Conservation (phyloP, 2,329 filamentous ascomycete species). For the Penicillium sp. region DNA sequence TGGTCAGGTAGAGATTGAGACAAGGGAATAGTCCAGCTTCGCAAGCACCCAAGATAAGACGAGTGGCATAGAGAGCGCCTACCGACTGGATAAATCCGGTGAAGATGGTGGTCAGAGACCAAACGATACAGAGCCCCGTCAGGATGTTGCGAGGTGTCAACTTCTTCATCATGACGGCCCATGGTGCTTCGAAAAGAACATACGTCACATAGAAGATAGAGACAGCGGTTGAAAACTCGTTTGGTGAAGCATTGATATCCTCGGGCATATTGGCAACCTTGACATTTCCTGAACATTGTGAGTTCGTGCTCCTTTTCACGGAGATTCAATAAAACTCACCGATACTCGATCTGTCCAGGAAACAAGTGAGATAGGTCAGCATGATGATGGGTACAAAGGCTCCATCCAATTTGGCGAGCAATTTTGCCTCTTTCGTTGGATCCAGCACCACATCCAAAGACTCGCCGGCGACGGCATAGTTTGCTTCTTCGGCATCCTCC, state of each 20-base stretch:
- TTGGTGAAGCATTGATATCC: conserved; percentile 44
- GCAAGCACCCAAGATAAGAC: conserved; percentile 41
- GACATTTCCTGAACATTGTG: conserved; percentile 44
- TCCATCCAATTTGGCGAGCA: conserved; percentile 52
- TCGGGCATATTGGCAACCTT: conserved; percentile 49
- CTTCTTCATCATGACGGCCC: conserved; percentile 51
- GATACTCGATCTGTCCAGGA: conserved; percentile 57
- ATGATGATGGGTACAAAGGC: conserved; percentile 55
- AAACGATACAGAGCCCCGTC: conserved; percentile 45
- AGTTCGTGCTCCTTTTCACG: not conserved
- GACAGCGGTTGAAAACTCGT: conserved; percentile 50
- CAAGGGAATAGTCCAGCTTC: conserved; percentile 45
- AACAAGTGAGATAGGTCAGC: conserved; percentile 56
- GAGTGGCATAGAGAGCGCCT: conserved; percentile 42
- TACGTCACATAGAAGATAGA: conserved; percentile 56
- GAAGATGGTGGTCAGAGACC: conserved; percentile 52
- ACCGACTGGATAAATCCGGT: conserved; percentile 49
- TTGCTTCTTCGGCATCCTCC: conserved; percentile 5
- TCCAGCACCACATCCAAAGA: conserved; percentile 40
- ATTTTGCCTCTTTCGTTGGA: conserved; percentile 46
- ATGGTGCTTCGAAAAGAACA: conserved; percentile 51
- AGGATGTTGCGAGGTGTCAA: conserved; percentile 46
- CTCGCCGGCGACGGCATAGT: conserved; percentile 20
- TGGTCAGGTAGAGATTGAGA: conserved; percentile 43
- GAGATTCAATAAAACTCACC: conserved; percentile 28